phyloP scores from a whole-genome alignment of 257 asterid species.

The Solanum commersonii region DNA sequence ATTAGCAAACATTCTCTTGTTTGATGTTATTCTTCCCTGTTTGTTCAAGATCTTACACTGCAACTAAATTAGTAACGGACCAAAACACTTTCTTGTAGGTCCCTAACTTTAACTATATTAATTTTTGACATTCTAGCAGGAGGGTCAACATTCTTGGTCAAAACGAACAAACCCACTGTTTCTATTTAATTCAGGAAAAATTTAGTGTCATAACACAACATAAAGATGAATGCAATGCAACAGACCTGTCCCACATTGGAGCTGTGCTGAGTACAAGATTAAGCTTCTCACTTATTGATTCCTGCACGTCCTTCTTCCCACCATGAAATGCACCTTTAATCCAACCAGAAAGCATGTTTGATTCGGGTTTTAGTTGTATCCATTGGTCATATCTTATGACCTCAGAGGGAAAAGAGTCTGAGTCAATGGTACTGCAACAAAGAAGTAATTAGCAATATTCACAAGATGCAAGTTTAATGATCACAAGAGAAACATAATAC shows the following conservation, averaged over 20 bases:
- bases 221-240: not conserved
- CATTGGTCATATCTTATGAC: conserved; percentile 70
- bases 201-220: not conserved
- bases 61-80: not conserved
- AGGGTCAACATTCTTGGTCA: not conserved
- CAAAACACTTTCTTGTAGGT: not conserved
- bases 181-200: not conserved
- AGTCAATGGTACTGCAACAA: conserved; percentile 39
- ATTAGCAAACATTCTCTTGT: not conserved
- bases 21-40: not conserved
- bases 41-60: not conserved
- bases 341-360: conserved; percentile 56
- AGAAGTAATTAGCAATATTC: not conserved
- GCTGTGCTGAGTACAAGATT: conserved; percentile 63
- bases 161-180: not conserved
- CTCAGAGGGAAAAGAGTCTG: conserved; percentile 68
- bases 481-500: not conserved
- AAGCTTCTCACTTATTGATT: conserved; percentile 45
- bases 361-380: conserved; percentile 56
- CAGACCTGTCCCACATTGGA: conserved; percentile 90
- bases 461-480: not conserved
- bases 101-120: not conserved
- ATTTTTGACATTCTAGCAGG: not conserved
- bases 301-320: conserved; percentile 70
- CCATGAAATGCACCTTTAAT: conserved; percentile 62